phyloP scores from a whole-genome alignment of 805 yeast species.

The Zygosaccharomyces kombuchaensis region DNA sequence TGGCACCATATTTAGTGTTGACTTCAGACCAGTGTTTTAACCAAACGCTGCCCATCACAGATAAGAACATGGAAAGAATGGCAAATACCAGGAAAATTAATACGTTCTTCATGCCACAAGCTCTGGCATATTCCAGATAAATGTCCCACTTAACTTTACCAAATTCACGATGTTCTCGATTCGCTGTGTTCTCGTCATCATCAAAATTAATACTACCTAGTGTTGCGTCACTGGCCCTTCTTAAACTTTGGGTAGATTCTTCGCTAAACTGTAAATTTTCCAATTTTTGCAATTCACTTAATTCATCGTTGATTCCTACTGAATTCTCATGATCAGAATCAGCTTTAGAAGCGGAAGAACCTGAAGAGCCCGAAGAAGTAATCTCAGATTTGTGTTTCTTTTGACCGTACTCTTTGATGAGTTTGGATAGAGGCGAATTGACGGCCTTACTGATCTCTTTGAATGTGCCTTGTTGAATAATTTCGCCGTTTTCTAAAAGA shows the following conservation, averaged over 20 bases:
- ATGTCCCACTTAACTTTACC: slow-evolving; percentile 91
- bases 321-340: slow-evolving; percentile 20
- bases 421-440: slow-evolving; percentile 47
- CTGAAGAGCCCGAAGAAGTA: slow-evolving; percentile 9
- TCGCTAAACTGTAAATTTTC: slow-evolving; percentile 25
- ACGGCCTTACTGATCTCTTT: slow-evolving; percentile 43
- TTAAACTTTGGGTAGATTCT: slow-evolving; percentile 41
- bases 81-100: slow-evolving; percentile 51
- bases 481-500: slow-evolving; percentile 63
- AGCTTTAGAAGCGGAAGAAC: slow-evolving; percentile 14
- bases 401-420: slow-evolving; percentile 62
- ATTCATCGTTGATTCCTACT: slow-evolving; percentile 27
- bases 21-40: slow-evolving; percentile 96
- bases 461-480: slow-evolving; percentile 63
- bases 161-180: slow-evolving; percentile 79
- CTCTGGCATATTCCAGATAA: slow-evolving; percentile 76
- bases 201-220: slow-evolving; percentile 33
- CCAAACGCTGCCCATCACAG: slow-evolving; percentile 82
- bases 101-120: slow-evolving; percentile 74
- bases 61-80: slow-evolving; percentile 52
- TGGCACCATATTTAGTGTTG: slow-evolving; percentile 61
- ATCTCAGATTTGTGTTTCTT: slow-evolving; percentile 30
- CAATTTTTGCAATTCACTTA: slow-evolving; percentile 32
- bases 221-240: slow-evolving; percentile 57
- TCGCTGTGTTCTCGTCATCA: slow-evolving; percentile 35